These are phyloP conservation scores for Amauroascus niger DNA, from an alignment of 2,329 filamentous ascomycete genomes.

Conservation along the genomic window DNA sequence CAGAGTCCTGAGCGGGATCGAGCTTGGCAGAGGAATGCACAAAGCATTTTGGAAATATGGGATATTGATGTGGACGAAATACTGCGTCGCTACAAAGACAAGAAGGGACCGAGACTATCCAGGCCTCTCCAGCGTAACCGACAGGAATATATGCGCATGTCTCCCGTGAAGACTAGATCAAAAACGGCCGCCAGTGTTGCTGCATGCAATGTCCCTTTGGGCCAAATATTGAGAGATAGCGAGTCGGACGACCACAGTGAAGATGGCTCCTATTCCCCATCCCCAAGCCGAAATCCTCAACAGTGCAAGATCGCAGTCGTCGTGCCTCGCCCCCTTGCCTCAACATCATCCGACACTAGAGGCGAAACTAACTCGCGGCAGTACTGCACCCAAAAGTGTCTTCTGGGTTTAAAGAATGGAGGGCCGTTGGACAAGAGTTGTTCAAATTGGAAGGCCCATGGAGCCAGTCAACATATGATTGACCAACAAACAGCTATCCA, in stretches of 20 bases:
- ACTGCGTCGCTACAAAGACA: conserved; percentile 21
- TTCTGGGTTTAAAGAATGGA: conserved; percentile 29
- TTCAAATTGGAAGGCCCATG: conserved; percentile 34
- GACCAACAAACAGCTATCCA: conserved; percentile 10
- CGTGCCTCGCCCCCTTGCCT: too few relatives aligned
- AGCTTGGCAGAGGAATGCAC: conserved; percentile 17
- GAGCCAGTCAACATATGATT: conserved; percentile 11
- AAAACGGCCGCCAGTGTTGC: too few relatives aligned
- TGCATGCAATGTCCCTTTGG: too few relatives aligned
- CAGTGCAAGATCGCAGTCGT: too few relatives aligned
- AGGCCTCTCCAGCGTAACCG: background rate
- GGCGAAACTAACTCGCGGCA: conserved; percentile 10
- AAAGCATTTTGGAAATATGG: conserved; percentile 19
- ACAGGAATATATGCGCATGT: too few relatives aligned
- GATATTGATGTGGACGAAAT: too few relatives aligned
- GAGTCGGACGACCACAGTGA: background rate
- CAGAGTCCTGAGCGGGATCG: conserved; percentile 15
- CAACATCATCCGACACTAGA: background rate
- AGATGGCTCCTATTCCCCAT: too few relatives aligned
- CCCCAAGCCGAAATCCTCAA: too few relatives aligned
- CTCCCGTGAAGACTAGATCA: conserved; percentile 8
- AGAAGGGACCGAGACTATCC: background rate
- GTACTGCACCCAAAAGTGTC: conserved; percentile 35
- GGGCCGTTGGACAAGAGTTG: conserved; percentile 28
- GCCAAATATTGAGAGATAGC: too few relatives aligned